These are phyloP conservation scores for Cicer chorassanicum DNA, from an alignment of 306 rosid genomes.

Conservation along the genomic window DNA sequence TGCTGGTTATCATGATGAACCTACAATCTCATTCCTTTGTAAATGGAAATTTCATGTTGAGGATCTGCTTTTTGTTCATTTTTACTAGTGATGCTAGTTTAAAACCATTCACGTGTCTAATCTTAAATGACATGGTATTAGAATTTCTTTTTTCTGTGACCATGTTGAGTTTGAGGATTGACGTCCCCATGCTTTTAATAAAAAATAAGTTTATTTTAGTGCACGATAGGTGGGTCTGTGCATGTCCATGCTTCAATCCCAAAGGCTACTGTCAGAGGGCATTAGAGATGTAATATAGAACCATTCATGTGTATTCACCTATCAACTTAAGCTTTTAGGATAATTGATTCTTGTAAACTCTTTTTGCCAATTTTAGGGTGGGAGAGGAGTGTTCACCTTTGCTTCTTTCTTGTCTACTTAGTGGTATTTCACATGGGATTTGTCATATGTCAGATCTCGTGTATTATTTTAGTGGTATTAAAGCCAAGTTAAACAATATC, in stretches of 20 bases:
- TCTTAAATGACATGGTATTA: neutral
- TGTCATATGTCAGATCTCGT: constrained; percentile 15
- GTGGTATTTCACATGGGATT: neutral
- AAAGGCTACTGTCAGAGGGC: neutral
- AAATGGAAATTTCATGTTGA: constrained; percentile 14
- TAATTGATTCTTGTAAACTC: neutral
- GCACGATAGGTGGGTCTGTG: neutral
- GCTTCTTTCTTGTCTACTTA: constrained; percentile 4
- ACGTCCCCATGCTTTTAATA: neutral
- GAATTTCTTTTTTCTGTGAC: neutral
- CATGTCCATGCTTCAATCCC: constrained; percentile 23
- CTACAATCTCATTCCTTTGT: constrained; percentile 8
- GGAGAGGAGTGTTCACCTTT: constrained; percentile 19
- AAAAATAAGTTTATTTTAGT: neutral
- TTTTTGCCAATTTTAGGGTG: constrained; percentile 29
- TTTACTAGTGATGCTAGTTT: neutral
- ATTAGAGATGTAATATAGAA: constrained; percentile 5
- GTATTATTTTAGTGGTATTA: constrained; percentile 14
- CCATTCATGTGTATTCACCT: neutral
- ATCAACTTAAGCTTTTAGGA: constrained; percentile 1
- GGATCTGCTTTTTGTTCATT: constrained; percentile 21
- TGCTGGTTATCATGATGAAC: neutral
- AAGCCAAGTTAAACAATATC: constrained; percentile 17
- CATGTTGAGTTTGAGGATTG: neutral
- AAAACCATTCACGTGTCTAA: constrained; percentile 4